Evolutionary conservation across 352 stramenopile genomes (phyloP), one percentile per base, ranked within the genome.

Genomic region (Phytophthora lateralis): DNA sequence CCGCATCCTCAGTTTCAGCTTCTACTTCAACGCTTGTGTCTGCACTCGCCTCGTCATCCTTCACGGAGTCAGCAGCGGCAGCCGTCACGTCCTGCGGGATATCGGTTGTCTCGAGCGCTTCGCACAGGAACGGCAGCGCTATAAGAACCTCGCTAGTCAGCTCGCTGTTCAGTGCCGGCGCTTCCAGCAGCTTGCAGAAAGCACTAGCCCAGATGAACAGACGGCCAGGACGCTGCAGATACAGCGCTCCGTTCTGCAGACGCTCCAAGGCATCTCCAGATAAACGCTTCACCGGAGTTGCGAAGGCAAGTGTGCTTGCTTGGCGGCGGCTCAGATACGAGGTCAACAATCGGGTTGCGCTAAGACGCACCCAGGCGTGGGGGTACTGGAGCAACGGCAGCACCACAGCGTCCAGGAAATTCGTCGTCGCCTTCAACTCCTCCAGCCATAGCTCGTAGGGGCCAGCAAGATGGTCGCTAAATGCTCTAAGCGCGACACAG

Each of bases 151-250:
- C 77, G 8, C 66, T 74, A 0, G 82, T 71, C 24, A 91, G 51
- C 6, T 90, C 78, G 5, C 66, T 46, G 17, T 68, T 80, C 24
- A 94, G 59, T 41, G 75, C 58, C 20, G 76, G 63, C 3, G 76
- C 75, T 49, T 92, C 81, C n/a, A 95, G 69, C 59, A 94, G 52
- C 60, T 91, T 93, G 57, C 76, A 78, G 27, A 89, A 69, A 1
- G 65, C 68, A 55, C 79, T 82, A 17, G 85, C 70, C 57, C 88
- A 74, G 24, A 59, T 38, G 51, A 95, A 93, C 14, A 95, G 71
- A 60, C 64, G 76, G 3, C 80, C 79, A 21, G 78, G 76, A 24
- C 75, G 70, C 49, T 73, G 69, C 9, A 96, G 51, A 57, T 82
- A 93, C 29, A 59, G 34, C 9, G 78, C 70, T 14, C 78, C 77